These are phyloP conservation scores for Aphanomyces stellatus DNA, from an alignment of 352 stramenopile genomes.

Conservation along the genomic window DNA sequence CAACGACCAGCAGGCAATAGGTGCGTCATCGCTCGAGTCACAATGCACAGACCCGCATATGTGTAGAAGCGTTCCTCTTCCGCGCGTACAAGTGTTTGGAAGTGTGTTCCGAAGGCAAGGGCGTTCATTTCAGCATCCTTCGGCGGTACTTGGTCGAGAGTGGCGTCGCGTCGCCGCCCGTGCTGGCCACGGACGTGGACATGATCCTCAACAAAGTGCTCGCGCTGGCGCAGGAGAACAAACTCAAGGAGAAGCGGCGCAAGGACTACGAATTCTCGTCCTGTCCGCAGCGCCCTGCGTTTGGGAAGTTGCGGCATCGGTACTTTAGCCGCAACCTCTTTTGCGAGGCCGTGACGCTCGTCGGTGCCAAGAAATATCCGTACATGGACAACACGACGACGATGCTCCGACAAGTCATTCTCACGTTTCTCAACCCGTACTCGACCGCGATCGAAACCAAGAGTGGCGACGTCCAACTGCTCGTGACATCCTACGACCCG, in stretches of 20 bases:
- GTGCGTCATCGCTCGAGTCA: background rate
- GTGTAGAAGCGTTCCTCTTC: slow-evolving; percentile 14
- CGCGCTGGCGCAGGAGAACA: slow-evolving; percentile 40
- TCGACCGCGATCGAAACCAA: slow-evolving; percentile 1
- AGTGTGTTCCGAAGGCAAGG: slow-evolving; percentile 33
- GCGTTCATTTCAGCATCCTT: slow-evolving; percentile 57
- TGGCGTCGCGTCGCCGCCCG: slow-evolving; percentile 42
- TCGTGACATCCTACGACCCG: slow-evolving; percentile 18
- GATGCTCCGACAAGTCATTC: slow-evolving; percentile 14
- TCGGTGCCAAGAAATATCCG: slow-evolving; percentile 52
- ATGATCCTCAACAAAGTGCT: slow-evolving; percentile 57
- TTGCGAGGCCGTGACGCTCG: slow-evolving; percentile 58
- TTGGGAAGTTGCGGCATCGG: slow-evolving; percentile 38
- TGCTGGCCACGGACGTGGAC: slow-evolving; percentile 53
- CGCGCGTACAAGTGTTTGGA: slow-evolving; percentile 43
- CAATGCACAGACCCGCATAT: background rate
- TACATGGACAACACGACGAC: slow-evolving; percentile 28
- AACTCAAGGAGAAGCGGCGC: slow-evolving; percentile 35
- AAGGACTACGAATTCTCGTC: slow-evolving; percentile 45
- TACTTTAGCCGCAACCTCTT: slow-evolving; percentile 65
- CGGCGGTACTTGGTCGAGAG: slow-evolving; percentile 57
- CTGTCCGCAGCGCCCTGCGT: background rate
- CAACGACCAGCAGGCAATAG: slow-evolving; percentile 17
- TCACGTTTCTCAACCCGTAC: slow-evolving; percentile 16
- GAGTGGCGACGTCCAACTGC: slow-evolving; percentile 10